Percentiles rank a stretch among this genome's conserved stretches.
These are phyloP conservation scores for Aspergillus cristatus DNA, from an alignment of 495 filamentous ascomycete genomes.

Conservation along the genomic window DNA sequence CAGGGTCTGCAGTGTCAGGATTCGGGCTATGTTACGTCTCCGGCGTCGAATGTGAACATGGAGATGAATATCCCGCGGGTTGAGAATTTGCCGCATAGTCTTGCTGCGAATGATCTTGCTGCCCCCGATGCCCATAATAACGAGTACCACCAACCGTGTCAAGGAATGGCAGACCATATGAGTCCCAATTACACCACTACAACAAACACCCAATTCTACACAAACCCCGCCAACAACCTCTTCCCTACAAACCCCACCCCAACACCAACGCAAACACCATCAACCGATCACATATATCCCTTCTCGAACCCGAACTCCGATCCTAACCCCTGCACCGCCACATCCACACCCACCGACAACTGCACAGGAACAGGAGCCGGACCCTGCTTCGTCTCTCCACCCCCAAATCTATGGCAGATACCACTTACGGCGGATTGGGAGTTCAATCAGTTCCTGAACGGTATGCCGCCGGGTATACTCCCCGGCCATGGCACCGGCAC, in stretches of 20 bases:
- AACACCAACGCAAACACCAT: constrained; percentile 3
- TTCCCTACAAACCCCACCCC: constrained; percentile 5
- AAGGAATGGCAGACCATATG: too few species aligned
- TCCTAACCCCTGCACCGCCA: not conserved
- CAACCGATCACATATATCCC: constrained; percentile 2
- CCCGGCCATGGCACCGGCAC: constrained; percentile 1
- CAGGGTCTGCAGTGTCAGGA: too few species aligned
- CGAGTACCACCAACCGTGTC: too few species aligned
- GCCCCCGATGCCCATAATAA: too few species aligned
- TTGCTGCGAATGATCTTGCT: too few species aligned
- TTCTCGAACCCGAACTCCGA: constrained; percentile 1
- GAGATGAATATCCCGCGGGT: too few species aligned
- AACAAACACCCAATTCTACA: constrained; percentile 1
- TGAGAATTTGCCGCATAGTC: too few species aligned
- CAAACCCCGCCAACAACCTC: not conserved
- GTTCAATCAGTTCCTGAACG: constrained; percentile 20
- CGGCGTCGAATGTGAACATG: too few species aligned
- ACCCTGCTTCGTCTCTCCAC: constrained; percentile 8
- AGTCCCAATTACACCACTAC: not conserved
- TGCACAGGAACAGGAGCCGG: constrained; percentile 11
- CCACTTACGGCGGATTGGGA: constrained; percentile 31
- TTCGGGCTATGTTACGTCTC: too few species aligned
- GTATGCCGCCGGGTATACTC: constrained; percentile 18
- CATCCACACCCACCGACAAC: constrained; percentile 7
- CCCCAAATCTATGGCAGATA: constrained; percentile 31